Base-by-base conservation (phyloP, 352 stramenopile species). In the Aphanomyces invadans region DNA sequence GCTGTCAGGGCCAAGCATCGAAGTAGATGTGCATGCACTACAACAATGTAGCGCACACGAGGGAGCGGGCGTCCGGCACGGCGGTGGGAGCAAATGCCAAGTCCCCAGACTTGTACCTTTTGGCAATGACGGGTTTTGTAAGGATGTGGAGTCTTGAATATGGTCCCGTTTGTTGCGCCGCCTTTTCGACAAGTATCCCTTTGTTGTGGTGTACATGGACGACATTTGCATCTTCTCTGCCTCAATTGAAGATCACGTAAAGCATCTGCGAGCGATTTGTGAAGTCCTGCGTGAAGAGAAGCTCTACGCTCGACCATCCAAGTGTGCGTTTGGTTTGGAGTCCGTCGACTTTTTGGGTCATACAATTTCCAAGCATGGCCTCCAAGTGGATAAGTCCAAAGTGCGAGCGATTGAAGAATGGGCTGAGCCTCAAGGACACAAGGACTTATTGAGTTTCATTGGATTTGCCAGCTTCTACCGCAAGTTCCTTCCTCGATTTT, bases 191-290 rank as follows among this genome's bases (percentile, higher is more conserved):
- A 52, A 48, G 3, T 68, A 69, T 23, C 29, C 10, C 9, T 59
- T 65, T 36, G 23, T 52, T n/a, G 33, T 32, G 5, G 38, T 65
- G 2, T 65, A 70, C 56, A 56, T 68, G 49, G 36, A 68, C 39
- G 65, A 67, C 4, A 68, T 68, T n/a, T 65, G n/a, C 23, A 56
- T 67, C 28, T 65, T 23, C 36, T 55, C 23, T 12, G 33, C 33
- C 31, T 53, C 42, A 15, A 42, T 65, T 32, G 42, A 55, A 12
- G 57, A 65, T n/a, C 57, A 65, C 33, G 39, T 65, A 3, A 28
- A 7, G 4, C 57, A 65, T 29, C 19, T 65, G 19, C 5, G n/a
- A 17, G 25, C 32, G 28, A 38, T 65, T 3, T 36, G 25, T 23
- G 7, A 38, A 15, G 3, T 65, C 4, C 42, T 28, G 17, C 57